phyloP scores from a whole-genome alignment of 2,329 filamentous ascomycete species.

The Volutella citrinella region DNA sequence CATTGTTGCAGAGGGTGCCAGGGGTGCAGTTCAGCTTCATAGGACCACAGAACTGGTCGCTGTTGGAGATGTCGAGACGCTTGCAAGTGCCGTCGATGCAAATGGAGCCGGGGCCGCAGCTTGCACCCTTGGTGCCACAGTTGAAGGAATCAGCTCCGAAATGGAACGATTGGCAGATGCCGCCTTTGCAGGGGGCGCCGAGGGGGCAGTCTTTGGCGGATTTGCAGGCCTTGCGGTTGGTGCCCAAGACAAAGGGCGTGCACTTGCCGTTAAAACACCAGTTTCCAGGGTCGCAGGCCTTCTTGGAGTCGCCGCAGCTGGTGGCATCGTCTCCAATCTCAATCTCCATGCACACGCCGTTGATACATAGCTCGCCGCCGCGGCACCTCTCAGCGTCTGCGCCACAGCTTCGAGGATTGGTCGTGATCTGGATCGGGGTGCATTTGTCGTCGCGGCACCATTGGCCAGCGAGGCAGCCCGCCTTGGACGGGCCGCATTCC shows the following conservation, averaged over 20 bases:
- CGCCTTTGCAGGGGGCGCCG: slow-evolving; percentile 3
- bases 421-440: slow-evolving; percentile 10
- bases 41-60: slow-evolving; percentile 4
- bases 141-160: slow-evolving; percentile 14
- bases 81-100: slow-evolving; percentile 12
- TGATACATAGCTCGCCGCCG: slow-evolving; percentile 16
- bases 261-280: slow-evolving; percentile 19
- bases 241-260: slow-evolving; percentile 12
- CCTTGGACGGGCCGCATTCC: slow-evolving; percentile 6
- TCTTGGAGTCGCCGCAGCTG: slow-evolving; percentile 10
- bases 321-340: slow-evolving; percentile 14
- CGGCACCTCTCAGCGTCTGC: neutral
- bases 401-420: slow-evolving; percentile 13
- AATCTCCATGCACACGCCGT: slow-evolving; percentile 12
- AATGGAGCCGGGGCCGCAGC: slow-evolving; percentile 12
- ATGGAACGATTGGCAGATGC: slow-evolving; percentile 10
- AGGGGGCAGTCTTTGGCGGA: slow-evolving; percentile 10
- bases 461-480: slow-evolving; percentile 10
- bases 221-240: slow-evolving; percentile 15
- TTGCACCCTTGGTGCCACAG: slow-evolving; percentile 4
- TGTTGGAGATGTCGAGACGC: slow-evolving; percentile 9
- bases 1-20: slow-evolving; percentile 8
- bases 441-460: slow-evolving; percentile 16
- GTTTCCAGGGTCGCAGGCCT: slow-evolving; percentile 13
- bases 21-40: slow-evolving; percentile 5